These are phyloP conservation scores for Davidsoniella australis DNA, from an alignment of 2,329 filamentous ascomycete species.

Conservation along the genomic window DNA sequence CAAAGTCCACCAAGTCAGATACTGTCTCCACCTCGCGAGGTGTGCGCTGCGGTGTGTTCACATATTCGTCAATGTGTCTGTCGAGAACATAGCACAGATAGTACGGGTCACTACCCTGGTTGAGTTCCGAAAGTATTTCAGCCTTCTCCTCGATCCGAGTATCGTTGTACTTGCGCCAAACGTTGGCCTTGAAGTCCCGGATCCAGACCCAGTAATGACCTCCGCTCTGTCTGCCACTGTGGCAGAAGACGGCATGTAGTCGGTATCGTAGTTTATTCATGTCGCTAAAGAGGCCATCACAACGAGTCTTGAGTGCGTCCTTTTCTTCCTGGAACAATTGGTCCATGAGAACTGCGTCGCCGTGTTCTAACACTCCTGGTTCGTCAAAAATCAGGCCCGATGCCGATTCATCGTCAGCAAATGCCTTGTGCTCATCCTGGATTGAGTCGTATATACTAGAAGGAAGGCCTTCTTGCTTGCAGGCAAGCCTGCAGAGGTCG, in stretches of 20 bases:
- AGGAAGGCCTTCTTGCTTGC: constrained; percentile 7
- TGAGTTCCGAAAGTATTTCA: constrained; percentile 53
- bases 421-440: background rate
- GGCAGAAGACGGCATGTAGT: constrained; percentile 85
- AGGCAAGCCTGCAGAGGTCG: constrained; percentile 1
- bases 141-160: constrained; percentile 50
- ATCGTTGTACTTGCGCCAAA: constrained; percentile 95
- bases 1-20: constrained; percentile 3
- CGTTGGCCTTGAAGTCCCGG: constrained; percentile 56
- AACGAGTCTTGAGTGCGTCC: constrained; percentile 16
- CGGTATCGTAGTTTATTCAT: constrained; percentile 55
- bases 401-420: background rate
- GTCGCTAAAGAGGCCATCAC: constrained; percentile 40
- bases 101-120: constrained; percentile 58
- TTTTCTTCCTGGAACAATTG: constrained; percentile 24
- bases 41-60: constrained; percentile 27
- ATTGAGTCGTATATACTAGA: background rate
- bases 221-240: constrained; percentile 53
- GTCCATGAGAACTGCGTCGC: constrained; percentile 1
- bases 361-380: background rate
- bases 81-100: constrained; percentile 72
- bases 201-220: constrained; percentile 98
- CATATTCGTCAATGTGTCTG: constrained; percentile 37
- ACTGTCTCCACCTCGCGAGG: constrained; percentile 8
- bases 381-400: background rate